Conservation (phyloP, 2,329 filamentous ascomycete genomes). For the Rhynchosporium secalis region DNA sequence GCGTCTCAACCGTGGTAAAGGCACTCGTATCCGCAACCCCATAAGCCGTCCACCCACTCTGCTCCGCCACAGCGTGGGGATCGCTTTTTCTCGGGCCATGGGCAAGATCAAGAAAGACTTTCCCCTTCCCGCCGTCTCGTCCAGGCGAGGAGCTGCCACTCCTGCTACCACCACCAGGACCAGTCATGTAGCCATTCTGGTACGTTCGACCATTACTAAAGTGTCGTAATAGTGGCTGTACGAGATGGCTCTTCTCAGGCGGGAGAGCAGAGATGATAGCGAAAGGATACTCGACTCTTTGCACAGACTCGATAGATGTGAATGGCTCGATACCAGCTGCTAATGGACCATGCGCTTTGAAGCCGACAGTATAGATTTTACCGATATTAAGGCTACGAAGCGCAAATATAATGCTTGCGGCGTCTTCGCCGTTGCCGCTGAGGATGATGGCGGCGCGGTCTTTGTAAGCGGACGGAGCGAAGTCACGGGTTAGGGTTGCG, state of each 20-base stretch:
- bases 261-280: conserved; percentile 78
- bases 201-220: conserved; percentile 49
- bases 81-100: conserved; percentile 64
- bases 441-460: conserved; percentile 75
- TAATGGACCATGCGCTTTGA: conserved; percentile 64
- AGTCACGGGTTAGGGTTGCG: conserved; percentile 76
- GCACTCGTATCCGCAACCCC: conserved; percentile 77
- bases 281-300: conserved; percentile 76
- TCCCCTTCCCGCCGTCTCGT: conserved; percentile 45
- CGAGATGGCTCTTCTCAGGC: conserved; percentile 75
- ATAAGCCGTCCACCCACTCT: conserved; percentile 77
- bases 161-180: neutral
- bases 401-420: conserved; percentile 76
- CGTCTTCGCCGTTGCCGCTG: conserved; percentile 71
- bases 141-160: conserved; percentile 3
- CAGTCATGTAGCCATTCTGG: conserved; percentile 27
- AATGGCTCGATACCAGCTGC: conserved; percentile 64
- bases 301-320: conserved; percentile 74
- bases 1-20: conserved; percentile 80
- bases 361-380: conserved; percentile 82
- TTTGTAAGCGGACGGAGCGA: conserved; percentile 79
- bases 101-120: conserved; percentile 80
- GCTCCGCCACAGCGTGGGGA: conserved; percentile 67
- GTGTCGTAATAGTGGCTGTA: conserved; percentile 74
- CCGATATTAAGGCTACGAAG: conserved; percentile 73